Evolutionary conservation across 371 early-diverging fungal species (phyloP).

Genomic region (Mortierella sp.): DNA sequence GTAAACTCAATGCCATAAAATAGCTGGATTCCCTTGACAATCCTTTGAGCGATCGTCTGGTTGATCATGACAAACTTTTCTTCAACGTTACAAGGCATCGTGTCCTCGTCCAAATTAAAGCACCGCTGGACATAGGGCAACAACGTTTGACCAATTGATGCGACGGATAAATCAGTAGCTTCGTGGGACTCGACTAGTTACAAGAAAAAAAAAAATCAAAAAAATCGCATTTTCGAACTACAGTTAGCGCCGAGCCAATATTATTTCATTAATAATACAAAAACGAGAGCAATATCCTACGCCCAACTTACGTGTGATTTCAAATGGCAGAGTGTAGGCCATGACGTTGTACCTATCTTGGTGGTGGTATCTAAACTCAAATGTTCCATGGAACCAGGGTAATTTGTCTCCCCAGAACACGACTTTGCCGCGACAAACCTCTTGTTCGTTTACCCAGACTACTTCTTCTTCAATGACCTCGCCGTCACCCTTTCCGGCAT

Average conservation of each 20-base stretch:
- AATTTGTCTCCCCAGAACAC: slow-evolving; percentile 72
- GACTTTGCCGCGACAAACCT: slow-evolving; percentile 58
- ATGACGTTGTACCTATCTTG: slow-evolving; percentile 90
- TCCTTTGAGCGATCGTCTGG: slow-evolving; percentile 78
- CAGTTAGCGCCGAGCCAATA: not conserved
- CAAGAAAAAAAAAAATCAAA: not conserved
- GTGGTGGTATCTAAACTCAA: slow-evolving; percentile 92
- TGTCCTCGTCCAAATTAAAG: slow-evolving; percentile 61
- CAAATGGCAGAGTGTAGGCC: slow-evolving; percentile 81
- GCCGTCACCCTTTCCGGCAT: slow-evolving; percentile 58
- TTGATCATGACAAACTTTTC: slow-evolving; percentile 75
- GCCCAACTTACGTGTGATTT: slow-evolving; percentile 69
- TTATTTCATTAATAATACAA: not conserved
- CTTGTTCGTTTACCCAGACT: slow-evolving; percentile 35
- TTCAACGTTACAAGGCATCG: slow-evolving; percentile 66
- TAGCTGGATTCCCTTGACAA: slow-evolving; percentile 84
- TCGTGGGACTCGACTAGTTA: not conserved
- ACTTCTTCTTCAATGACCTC: slow-evolving; percentile 58
- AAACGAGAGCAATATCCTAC: too few species aligned
- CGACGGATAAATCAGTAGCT: slow-evolving; percentile 15
- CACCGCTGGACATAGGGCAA: slow-evolving; percentile 54
- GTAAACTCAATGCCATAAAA: slow-evolving; percentile 91
- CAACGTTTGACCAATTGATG: slow-evolving; percentile 37
- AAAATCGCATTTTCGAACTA: not conserved
- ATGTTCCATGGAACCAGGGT: slow-evolving; percentile 89